Percentiles rank a stretch among this genome's conserved stretches.
Conservation (phyloP, 2,329 filamentous ascomycete species). For the Leptodontidium sp. region DNA sequence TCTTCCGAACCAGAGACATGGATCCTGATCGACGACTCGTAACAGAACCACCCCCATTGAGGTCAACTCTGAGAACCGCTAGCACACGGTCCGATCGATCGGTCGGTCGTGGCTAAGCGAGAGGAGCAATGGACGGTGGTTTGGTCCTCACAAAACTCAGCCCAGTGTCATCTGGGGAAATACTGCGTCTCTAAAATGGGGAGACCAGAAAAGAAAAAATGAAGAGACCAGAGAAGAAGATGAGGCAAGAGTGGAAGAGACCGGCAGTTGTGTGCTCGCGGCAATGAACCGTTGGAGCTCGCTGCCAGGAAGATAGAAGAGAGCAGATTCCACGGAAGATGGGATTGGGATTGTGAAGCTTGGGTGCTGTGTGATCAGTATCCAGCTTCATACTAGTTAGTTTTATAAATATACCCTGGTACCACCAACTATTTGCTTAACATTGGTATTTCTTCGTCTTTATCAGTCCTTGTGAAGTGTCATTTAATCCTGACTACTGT, state of each 20-base stretch:
- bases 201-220: constrained; percentile 31
- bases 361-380: constrained; percentile 5
- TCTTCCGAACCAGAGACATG: constrained; percentile 41
- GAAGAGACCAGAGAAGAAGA: constrained; percentile 23
- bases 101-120: constrained; percentile 26
- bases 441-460: no score
- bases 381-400: background rate
- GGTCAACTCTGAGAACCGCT: constrained; percentile 40
- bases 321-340: constrained; percentile 23
- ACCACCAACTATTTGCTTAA: background rate
- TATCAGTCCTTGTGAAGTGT: background rate
- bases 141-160: constrained; percentile 40
- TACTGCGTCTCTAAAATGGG: constrained; percentile 31
- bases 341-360: constrained; percentile 2
- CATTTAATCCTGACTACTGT: background rate
- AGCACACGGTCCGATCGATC: background rate
- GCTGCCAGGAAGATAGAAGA: constrained; percentile 31
- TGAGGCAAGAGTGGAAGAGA: constrained; percentile 19
- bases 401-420: constrained; percentile 12
- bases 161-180: constrained; percentile 33
- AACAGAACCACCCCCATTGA: constrained; percentile 39
- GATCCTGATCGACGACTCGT: constrained; percentile 46
- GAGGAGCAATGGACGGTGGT: constrained; percentile 39
- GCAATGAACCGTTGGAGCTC: constrained; percentile 37
- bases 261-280: constrained; percentile 38